Conservation (phyloP, 2,329 filamentous ascomycete genomes). For the Fusarium tjaetaba region DNA sequence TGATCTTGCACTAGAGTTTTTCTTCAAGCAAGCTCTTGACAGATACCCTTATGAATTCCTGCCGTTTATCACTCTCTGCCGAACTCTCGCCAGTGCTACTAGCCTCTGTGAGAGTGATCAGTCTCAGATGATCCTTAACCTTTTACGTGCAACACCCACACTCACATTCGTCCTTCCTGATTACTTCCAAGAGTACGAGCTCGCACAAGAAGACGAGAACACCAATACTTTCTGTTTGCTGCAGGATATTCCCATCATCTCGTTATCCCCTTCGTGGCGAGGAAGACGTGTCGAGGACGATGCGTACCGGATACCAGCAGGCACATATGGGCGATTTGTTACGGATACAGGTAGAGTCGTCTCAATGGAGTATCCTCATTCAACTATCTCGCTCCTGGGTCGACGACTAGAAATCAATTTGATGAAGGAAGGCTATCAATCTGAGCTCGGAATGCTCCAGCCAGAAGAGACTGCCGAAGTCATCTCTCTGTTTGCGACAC, state of each 20-base stretch:
- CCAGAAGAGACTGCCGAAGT: conserved; percentile 75
- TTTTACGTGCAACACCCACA: conserved; percentile 74
- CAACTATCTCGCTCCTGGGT: conserved; percentile 81
- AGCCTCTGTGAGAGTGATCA: conserved; percentile 46
- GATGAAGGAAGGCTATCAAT: conserved; percentile 63
- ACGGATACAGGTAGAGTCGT: conserved; percentile 81
- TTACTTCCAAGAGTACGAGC: conserved; percentile 77
- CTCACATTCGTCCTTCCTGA: conserved; percentile 82
- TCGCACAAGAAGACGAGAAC: conserved; percentile 87
- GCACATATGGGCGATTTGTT: conserved; percentile 77
- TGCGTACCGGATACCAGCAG: conserved; percentile 69
- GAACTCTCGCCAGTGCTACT: conserved; percentile 62
- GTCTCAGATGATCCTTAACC: conserved; percentile 66
- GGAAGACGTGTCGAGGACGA: conserved; percentile 57
- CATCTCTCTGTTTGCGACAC: conserved; percentile 76
- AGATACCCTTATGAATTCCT: conserved; percentile 88
- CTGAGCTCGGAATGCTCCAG: conserved; percentile 63
- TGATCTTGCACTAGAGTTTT: conserved; percentile 62
- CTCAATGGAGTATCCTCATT: conserved; percentile 81
- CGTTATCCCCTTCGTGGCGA: conserved; percentile 56
- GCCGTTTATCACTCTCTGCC: conserved; percentile 79
- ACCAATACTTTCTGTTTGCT: conserved; percentile 79
- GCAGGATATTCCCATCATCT: conserved; percentile 71
- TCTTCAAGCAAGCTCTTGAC: conserved; percentile 74
- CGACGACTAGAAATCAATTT: conserved; percentile 77